phyloP scores from a whole-genome alignment of 2,329 filamentous ascomycete species.

The Fusarium multiceps region DNA sequence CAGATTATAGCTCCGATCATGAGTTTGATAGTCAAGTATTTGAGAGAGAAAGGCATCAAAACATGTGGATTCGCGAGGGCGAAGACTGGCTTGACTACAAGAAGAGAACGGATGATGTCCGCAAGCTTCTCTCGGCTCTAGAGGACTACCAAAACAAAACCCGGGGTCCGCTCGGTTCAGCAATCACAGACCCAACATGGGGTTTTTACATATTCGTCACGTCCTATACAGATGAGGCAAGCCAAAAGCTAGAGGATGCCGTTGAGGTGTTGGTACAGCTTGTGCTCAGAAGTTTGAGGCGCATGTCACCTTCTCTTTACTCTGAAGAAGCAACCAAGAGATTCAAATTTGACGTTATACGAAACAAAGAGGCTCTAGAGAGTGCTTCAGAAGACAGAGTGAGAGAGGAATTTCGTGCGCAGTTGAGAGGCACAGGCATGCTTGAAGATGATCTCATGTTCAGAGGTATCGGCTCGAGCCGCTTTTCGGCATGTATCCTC shows the following conservation, averaged over 20 bases:
- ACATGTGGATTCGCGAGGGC: conserved; percentile 8
- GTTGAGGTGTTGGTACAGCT: conserved; percentile 7
- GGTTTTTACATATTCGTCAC: conserved; percentile 29
- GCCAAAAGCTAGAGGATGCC: conserved; percentile 6
- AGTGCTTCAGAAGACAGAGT: conserved; percentile 30
- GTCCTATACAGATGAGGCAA: conserved; percentile 9
- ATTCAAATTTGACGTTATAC: conserved; percentile 25
- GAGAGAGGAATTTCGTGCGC: conserved; percentile 30
- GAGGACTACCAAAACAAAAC: conserved; percentile 6
- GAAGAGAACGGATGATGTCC: conserved; percentile 14
- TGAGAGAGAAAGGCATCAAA: conserved; percentile 16
- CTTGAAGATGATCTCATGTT: conserved; percentile 21
- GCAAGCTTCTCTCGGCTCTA: conserved; percentile 21
- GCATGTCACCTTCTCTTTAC: conserved; percentile 16
- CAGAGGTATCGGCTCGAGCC: conserved; percentile 14
- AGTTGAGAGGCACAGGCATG: conserved; percentile 13
- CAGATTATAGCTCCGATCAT: conserved; percentile 14
- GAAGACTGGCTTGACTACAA: conserved; percentile 19
- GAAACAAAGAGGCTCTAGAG: conserved; percentile 16
- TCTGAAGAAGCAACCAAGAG: conserved; percentile 22
- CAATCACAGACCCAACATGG: conserved; percentile 27
- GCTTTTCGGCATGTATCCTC: conserved; percentile 15
- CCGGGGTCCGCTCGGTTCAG: neutral
- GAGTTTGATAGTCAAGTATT: conserved; percentile 16
- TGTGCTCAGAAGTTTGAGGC: neutral